Conservation (phyloP, 2,329 filamentous ascomycete species). For the Exophiala mesophila region DNA sequence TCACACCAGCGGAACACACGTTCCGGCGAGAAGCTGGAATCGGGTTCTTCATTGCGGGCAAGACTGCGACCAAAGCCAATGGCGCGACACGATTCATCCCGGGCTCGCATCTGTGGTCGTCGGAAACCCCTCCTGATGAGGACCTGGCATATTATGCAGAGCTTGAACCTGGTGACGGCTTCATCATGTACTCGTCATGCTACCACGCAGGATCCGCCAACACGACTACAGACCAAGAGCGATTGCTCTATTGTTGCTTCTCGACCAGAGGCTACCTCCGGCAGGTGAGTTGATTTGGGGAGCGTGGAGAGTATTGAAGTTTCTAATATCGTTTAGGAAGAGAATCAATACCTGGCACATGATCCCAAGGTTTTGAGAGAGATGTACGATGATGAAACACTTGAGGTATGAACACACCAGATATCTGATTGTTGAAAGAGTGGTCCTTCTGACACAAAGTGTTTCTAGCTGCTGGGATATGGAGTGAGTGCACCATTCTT, state of each 20-base stretch:
- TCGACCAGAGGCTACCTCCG: conserved; percentile 32
- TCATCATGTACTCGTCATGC: conserved; percentile 32
- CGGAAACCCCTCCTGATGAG: conserved; percentile 11
- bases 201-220: conserved; percentile 29
- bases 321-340: background rate
- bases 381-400: no score
- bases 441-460: no score
- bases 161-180: conserved; percentile 32
- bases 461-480: no score
- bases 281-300: no score
- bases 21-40: conserved; percentile 5
- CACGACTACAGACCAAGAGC: conserved; percentile 1
- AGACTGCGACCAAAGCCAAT: conserved; percentile 26
- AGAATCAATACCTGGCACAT: background rate
- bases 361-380: no score
- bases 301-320: no score
- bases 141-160: conserved; percentile 27
- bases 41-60: conserved; percentile 14
- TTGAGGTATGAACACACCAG: no score
- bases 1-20: conserved; percentile 2
- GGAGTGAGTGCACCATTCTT: no score
- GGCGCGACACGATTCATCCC: conserved; percentile 31
- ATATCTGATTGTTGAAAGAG: no score
- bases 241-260: conserved; percentile 31
- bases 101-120: conserved; percentile 21